phyloP scores from a whole-genome alignment of 352 stramenopile species.

The Globisporangium paroecandrum region DNA sequence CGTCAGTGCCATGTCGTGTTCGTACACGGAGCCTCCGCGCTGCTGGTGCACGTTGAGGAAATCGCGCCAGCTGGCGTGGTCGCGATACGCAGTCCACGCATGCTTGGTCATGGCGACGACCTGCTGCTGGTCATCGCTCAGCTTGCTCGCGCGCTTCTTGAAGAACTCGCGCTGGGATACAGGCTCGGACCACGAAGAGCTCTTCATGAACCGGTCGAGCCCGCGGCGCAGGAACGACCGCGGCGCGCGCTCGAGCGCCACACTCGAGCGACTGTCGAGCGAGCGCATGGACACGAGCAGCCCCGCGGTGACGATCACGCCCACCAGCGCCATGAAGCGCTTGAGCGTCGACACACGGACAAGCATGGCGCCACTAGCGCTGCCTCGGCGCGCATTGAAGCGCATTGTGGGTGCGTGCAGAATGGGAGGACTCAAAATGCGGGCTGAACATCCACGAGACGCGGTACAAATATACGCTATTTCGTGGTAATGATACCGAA shows the following conservation, averaged over 20 bases:
- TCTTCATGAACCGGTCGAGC: slow-evolving; percentile 5
- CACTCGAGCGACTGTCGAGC: not conserved
- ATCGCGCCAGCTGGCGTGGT: slow-evolving; percentile 36
- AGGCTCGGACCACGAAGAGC: not conserved
- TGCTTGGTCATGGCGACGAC: slow-evolving; percentile 56
- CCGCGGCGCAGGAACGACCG: slow-evolving; percentile 1
- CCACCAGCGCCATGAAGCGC: not conserved
- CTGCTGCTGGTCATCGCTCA: slow-evolving; percentile 39
- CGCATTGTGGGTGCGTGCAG: not conserved
- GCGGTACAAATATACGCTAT: not conserved
- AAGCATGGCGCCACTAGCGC: not conserved
- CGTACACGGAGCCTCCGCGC: slow-evolving; percentile 25
- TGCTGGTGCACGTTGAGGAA: slow-evolving; percentile 30
- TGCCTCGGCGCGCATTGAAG: not conserved
- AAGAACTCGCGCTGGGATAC: slow-evolving; percentile 25
- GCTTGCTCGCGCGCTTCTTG: slow-evolving; percentile 12
- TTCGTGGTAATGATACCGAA: not conserved
- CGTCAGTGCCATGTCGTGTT: slow-evolving; percentile 64
- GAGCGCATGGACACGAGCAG: slow-evolving; percentile 3
- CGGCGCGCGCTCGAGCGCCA: not conserved
- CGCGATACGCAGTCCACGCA: slow-evolving; percentile 50
- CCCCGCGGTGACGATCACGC: not conserved
- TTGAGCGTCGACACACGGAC: not conserved
- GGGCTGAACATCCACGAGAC: not conserved
- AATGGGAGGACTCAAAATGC: not conserved